These are phyloP conservation scores for Pichia gijzeniarum DNA, from an alignment of 805 yeast species.

Conservation along the genomic window DNA sequence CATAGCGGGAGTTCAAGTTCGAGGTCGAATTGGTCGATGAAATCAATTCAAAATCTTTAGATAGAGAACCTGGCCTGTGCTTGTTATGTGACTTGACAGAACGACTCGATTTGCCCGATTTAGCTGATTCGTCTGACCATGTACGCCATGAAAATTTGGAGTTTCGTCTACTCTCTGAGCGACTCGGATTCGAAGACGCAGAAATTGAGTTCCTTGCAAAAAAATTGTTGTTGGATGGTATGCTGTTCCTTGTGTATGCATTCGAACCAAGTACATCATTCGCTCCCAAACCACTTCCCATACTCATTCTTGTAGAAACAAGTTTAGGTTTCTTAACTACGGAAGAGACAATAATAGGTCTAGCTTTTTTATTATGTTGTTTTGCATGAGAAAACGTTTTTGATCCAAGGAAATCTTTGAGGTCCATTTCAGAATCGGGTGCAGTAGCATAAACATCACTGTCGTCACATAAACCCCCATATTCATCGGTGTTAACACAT, in stretches of 20 bases:
- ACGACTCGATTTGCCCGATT: neutral
- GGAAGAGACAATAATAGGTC: too few species aligned
- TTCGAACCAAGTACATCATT: too few species aligned
- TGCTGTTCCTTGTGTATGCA: too few species aligned
- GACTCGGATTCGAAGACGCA: neutral
- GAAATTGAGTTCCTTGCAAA: too few species aligned
- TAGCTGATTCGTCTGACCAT: conserved; percentile 5
- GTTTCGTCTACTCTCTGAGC: conserved; percentile 14
- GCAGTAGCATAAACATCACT: neutral
- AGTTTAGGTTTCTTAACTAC: neutral
- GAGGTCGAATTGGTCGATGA: neutral
- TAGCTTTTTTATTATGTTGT: neutral
- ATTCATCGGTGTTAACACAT: neutral
- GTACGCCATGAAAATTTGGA: conserved; percentile 26
- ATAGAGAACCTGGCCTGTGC: conserved; percentile 5
- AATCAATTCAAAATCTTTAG: neutral
- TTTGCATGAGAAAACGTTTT: neutral
- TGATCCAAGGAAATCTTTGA: conserved; percentile 10
- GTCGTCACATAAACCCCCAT: neutral
- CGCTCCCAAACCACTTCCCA: too few species aligned
- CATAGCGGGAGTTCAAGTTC: too few species aligned
- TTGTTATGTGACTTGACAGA: neutral
- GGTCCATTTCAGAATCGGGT: conserved; percentile 2
- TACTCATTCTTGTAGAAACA: too few species aligned
- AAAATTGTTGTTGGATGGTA: too few species aligned